A percentile compares a stretch with the other conserved stretches of the same genome.
Evolutionary conservation across 371 early-diverging fungal genomes (phyloP).

Genomic region (Mortierella sp.): DNA sequence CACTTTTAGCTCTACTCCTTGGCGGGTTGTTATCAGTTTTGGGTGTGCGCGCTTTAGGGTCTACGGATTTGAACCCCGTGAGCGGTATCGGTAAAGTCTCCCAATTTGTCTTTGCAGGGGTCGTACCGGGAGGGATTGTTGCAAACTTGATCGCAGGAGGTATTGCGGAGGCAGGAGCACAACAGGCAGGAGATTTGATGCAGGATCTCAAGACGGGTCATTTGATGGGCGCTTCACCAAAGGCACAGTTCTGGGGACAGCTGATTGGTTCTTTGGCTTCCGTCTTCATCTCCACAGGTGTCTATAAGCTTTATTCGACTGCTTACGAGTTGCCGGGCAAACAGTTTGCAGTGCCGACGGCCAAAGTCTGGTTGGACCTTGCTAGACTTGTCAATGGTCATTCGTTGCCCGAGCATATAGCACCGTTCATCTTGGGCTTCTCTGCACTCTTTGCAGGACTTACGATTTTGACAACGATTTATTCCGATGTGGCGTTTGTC

Average conservation of each 20-base stretch:
- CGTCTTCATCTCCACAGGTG: constrained; percentile 73
- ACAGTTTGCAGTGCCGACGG: constrained; percentile 82
- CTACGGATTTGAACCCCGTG: constrained; percentile 87
- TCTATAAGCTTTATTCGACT: constrained; percentile 78
- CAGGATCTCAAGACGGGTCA: constrained; percentile 93
- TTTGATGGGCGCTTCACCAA: constrained; percentile 83
- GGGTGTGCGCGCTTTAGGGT: constrained; percentile 83
- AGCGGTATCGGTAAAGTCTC: constrained; percentile 89
- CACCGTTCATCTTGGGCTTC: constrained; percentile 71
- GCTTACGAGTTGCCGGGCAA: constrained; percentile 81
- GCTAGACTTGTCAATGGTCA: constrained; percentile 85
- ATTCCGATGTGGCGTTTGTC: constrained; percentile 71
- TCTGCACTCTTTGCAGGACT: constrained; percentile 69
- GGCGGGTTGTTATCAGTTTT: constrained; percentile 67
- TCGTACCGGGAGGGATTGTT: constrained; percentile 78
- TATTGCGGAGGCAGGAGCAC: constrained; percentile 86
- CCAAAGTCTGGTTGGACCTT: constrained; percentile 88
- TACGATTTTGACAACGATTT: constrained; percentile 68
- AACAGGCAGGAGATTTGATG: constrained; percentile 86
- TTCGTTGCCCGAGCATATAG: constrained; percentile 73
- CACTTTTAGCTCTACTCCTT: constrained; percentile 60
- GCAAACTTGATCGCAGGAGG: constrained; percentile 90
- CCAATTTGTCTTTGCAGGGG: constrained; percentile 84
- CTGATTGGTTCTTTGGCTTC: constrained; percentile 84
- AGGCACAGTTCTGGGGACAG: constrained; percentile 89